Evolutionary conservation across 1,139 yeast genomes (phyloP), one percentile per base, ranked within the genome.

Genomic region (Yamadazyma buinensis): DNA sequence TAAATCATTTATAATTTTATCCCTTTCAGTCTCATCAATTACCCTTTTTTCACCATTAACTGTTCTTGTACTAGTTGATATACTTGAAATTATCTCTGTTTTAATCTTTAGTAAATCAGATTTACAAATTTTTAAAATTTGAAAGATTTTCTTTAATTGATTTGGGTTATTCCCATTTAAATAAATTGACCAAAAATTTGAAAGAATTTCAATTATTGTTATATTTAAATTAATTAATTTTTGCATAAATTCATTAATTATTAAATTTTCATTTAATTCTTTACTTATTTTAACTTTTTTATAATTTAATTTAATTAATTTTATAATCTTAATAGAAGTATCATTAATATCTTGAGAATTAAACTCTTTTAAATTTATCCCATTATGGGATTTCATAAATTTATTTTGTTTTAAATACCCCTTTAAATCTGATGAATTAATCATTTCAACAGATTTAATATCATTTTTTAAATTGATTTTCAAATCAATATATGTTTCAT

Each of bases 401-500:
- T 49, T 33, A 35, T 52, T 57, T 2, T 37, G 30, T 3, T 36
- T 26, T 12, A 74, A 50, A 35, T 61, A 63, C 2, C 41, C 32
- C 34, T 59, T 53, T 19, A 70, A 35, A 1, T 49, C 51, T 9
- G 51, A 38, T 15, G 61, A 50, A 33, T 37, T 33, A 6, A 35
- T 38, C 36, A 26, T 15, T 13, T 38, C 45, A 11, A 14, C 18
- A 13, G 26, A 12, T 9, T 28, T 30, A 7, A 26, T 17, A 11
- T 45, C 40, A 5, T 29, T 23, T 7, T 37, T 29, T 9, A 30
- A 13, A 25, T 39, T 42, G 9, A 47, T 43, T 35, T 79, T 79
- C 38, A 86, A 65, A 51, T 88, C 96, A 20, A 65, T 64, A 27
- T 84, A 69, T 30, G 72, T 67, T 30, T 84, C 58, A 44, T 83